phyloP scores from a whole-genome alignment of 2,329 filamentous ascomycete genomes.

The Nemania sp. region DNA sequence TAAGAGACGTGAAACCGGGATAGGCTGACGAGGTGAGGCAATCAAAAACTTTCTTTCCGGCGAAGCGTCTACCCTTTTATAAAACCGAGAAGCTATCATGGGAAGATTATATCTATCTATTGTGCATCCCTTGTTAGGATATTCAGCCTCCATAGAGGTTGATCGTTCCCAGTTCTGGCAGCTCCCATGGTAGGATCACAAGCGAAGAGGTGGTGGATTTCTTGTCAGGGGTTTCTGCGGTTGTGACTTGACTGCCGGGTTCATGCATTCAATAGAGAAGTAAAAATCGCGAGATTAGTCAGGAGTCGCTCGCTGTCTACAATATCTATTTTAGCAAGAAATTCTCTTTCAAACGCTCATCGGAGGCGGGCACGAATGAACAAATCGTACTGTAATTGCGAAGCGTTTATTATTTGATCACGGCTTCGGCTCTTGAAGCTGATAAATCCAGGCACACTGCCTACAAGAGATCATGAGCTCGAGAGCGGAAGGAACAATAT shows the following conservation, averaged over 20 bases:
- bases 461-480: constrained; percentile 16
- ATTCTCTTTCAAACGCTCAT: not conserved
- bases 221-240: constrained; percentile 7
- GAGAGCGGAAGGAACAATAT: not conserved
- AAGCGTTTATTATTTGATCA: not conserved
- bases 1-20: constrained; percentile 3
- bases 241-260: constrained; percentile 6
- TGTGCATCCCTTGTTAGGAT: constrained; percentile 9
- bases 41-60: constrained; percentile 1
- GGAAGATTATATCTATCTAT: constrained; percentile 13
- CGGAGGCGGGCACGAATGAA: not conserved
- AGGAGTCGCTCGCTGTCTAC: not conserved
- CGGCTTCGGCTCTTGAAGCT: not conserved
- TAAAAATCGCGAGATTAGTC: constrained; percentile 5
- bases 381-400: not conserved
- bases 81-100: not conserved
- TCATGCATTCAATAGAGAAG: not conserved
- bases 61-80: constrained; percentile 21
- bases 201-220: constrained; percentile 13
- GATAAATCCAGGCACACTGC: too few relatives aligned
- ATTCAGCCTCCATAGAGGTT: constrained; percentile 11
- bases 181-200: constrained; percentile 19
- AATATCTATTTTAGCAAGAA: not conserved
- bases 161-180: constrained; percentile 20
- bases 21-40: constrained; percentile 23